Conservation (phyloP, 1,139 yeast genomes). For the Arxiozyma heterogenica region DNA sequence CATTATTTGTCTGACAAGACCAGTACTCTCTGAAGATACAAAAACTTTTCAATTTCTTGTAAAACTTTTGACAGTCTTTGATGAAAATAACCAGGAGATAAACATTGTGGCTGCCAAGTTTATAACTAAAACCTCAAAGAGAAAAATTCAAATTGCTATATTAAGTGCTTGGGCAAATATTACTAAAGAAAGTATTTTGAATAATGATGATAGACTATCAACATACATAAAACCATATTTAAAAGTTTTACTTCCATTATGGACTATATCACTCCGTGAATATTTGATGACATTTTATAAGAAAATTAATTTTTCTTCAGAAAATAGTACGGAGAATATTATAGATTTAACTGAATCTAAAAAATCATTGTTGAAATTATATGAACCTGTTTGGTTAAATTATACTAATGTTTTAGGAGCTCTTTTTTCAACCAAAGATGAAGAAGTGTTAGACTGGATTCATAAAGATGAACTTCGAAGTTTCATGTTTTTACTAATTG, state of each 20-base stretch:
- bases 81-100: conserved; percentile 16
- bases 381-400: conserved; percentile 67
- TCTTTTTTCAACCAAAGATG: conserved; percentile 45
- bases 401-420: conserved; percentile 70
- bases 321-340: conserved; percentile 16
- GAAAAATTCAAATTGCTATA: conserved; percentile 59
- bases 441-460: conserved; percentile 36
- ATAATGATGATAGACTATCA: conserved; percentile 32
- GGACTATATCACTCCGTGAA: conserved; percentile 72
- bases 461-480: conserved; percentile 50
- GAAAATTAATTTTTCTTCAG: conserved; percentile 33
- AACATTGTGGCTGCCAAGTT: conserved; percentile 36
- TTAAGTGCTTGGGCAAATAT: conserved; percentile 86
- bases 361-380: conserved; percentile 41
- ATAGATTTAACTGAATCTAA: conserved; percentile 12
- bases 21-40: conserved; percentile 40
- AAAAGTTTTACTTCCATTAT: conserved; percentile 55
- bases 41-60: conserved; percentile 64
- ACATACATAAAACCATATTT: conserved; percentile 51
- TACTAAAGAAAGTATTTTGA: conserved; percentile 40
- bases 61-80: conserved; percentile 52
- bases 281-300: conserved; percentile 47
- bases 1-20: conserved; percentile 51
- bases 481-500: conserved; percentile 72
- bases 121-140: conserved; percentile 42